Base-by-base conservation (phyloP, 2,329 filamentous ascomycete species). In the Pseudogymnoascus sp. region DNA sequence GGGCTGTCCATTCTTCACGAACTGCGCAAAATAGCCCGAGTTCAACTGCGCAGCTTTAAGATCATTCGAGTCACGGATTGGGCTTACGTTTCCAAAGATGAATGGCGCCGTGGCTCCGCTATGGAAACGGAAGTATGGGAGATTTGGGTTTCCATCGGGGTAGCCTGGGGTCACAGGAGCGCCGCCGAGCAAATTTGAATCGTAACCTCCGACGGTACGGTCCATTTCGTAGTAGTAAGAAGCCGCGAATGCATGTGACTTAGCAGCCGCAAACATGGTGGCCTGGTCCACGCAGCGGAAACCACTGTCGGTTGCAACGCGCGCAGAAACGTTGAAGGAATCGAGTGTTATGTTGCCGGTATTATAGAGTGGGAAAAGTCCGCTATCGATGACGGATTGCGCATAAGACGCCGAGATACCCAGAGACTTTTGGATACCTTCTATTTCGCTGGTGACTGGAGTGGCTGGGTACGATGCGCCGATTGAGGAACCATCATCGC, bases 281-380 rank as follows among this genome's bases (percentile, higher is more conserved):
- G 81, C 81, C 71, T 84, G 77, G 64, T 84, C 81, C 58, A 83
- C 75, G 66, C 82, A 85, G 62, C 80, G 79, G 74, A 83, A 84
- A 4, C 78, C 78, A 49, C 76, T 78, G 67, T 84, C 81, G 2
- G 81, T 83, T 2, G 80, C 77, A 28, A 84, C 75, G 9, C 81
- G 78, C 35, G 79, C 75, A 4, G 79, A 79, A 2, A 83, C 78
- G 63, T 83, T 84, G 75, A 83, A 84, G 1, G 79, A 75, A 66
- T 84, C 79, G 2, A 83, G 74, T 0, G 81, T 83, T 5, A 80
- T 63, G 59, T 84, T 83, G 2, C 79, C 78, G 0, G 79, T 79
- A 49, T 75, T 70, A 60, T 77, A 77, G 35, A 76, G 72, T 0
- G 81, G 80, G 65, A 83, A 81, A 7, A 83, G 75, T 0, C 76